Evolutionary conservation across 768 basidiomycete genomes (phyloP), one percentile per base, ranked within the genome.

Genomic region (Russula vinacea): DNA sequence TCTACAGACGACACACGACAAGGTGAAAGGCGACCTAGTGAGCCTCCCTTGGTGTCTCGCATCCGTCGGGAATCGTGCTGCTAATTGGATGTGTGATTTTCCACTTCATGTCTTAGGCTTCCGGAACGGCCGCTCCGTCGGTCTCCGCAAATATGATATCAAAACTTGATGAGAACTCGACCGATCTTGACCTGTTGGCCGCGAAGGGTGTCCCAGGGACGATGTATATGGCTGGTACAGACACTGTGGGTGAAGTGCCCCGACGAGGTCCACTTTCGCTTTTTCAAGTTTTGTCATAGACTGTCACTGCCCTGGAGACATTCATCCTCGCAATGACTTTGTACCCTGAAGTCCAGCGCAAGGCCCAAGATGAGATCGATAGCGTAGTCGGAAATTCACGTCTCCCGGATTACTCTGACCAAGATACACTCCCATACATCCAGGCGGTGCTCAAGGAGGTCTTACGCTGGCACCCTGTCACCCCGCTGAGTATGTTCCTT

Each of bases 91-190:
- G 10, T 13, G n/a, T 13, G 17, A 5, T 29, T 33, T 32, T 17
- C 26, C 19, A 35, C 29, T 33, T 10, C 3, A 17, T 9, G 8
- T 7, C 3, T 14, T 32, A 52, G 51, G 51, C 6, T 11, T 33
- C 32, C 8, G 51, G 51, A 17, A 19, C 17, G 17, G 26, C 51
- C 1, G 29, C 51, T 33, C 49, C 49, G 16, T 50, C 49, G 6
- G 26, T 50, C 29, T 13, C 49, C 26, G 49, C 49, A n/a, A 50
- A 50, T 50, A 50, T 50, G 49, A 29, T 50, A 29, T 50, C 49
- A 17, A 50, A 50, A 29, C 49, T 50, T 29, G 26, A 8, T 50
- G 49, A 26, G 5, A 0, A 50, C 14, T 29, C 49, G 6, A 26
- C 49, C 14, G 49, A 50, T 6, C 49, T 50, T 50, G 49, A 50